Conservation (phyloP, 2,329 filamentous ascomycete species). For the Apiospora hydei region DNA sequence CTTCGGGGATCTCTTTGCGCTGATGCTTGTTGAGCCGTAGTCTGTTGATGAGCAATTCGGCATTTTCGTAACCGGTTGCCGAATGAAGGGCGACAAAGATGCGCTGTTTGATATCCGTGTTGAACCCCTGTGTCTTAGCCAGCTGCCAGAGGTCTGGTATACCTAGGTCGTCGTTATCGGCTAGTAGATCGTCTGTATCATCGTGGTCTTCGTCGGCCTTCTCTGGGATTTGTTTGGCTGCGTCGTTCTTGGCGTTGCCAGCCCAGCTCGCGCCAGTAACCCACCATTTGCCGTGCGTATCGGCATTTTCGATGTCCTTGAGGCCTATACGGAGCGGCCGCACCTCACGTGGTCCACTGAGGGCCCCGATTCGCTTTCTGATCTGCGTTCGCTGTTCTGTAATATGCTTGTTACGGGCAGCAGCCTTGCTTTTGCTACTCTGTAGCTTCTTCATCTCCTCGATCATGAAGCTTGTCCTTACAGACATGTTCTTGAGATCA, state of each 20-base stretch:
- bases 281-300: constrained; percentile 97
- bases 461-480: constrained; percentile 96
- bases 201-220: constrained; percentile 41
- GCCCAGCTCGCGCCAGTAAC: constrained; percentile 94
- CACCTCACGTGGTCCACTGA: constrained; percentile 68
- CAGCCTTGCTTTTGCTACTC: constrained; percentile 88
- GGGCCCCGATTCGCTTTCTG: constrained; percentile 83
- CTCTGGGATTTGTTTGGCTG: constrained; percentile 34
- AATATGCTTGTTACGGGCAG: constrained; percentile 72
- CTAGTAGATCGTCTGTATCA: constrained; percentile 34
- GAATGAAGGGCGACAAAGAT: constrained; percentile 94
- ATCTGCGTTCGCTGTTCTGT: constrained; percentile 86
- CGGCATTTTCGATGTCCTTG: constrained; percentile 80
- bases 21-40: constrained; percentile 86
- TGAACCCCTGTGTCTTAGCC: constrained; percentile 85
- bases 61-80: constrained; percentile 83
- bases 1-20: constrained; percentile 84
- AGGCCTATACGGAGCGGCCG: constrained; percentile 82
- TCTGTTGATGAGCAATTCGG: constrained; percentile 79
- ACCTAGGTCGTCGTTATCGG: constrained; percentile 53
- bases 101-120: constrained; percentile 84
- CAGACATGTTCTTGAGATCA: constrained; percentile 76
- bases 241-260: constrained; percentile 42
- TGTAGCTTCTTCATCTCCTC: constrained; percentile 95
- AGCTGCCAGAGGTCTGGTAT: constrained; percentile 75